These are phyloP conservation scores for Piromyces finnis DNA, from an alignment of 192 early-diverging fungal species.

Conservation along the genomic window DNA sequence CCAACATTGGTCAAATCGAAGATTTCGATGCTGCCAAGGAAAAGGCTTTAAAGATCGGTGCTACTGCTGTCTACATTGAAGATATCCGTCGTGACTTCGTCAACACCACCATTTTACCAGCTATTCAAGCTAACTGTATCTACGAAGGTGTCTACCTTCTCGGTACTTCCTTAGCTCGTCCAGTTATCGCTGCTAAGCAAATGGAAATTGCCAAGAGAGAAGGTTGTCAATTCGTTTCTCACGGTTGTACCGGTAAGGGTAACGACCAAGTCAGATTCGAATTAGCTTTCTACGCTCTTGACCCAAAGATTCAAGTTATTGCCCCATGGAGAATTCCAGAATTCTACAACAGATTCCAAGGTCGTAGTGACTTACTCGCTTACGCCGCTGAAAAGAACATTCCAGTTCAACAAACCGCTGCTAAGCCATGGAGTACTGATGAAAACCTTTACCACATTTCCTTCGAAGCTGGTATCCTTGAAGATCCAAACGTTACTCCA, in stretches of 20 bases:
- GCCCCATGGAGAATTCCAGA: slow-evolving; percentile 89
- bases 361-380: slow-evolving; percentile 74
- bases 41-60: slow-evolving; percentile 88
- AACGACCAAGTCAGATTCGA: slow-evolving; percentile 99
- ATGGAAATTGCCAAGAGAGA: slow-evolving; percentile 86
- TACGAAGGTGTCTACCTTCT: slow-evolving; percentile 94
- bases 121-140: slow-evolving; percentile 83
- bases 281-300: slow-evolving; percentile 90
- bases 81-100: slow-evolving; percentile 89
- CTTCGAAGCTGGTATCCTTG: slow-evolving; percentile 94
- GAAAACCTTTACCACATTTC: slow-evolving; percentile 99
- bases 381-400: slow-evolving; percentile 80
- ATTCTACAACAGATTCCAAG: slow-evolving; percentile 92
- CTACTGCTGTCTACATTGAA: slow-evolving; percentile 88
- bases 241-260: slow-evolving; percentile 98
- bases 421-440: slow-evolving; percentile 98
- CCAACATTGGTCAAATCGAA: slow-evolving; percentile 96
- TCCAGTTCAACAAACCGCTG: slow-evolving; percentile 85
- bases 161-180: slow-evolving; percentile 92
- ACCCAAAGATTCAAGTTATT: slow-evolving; percentile 87
- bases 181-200: slow-evolving; percentile 71
- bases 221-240: slow-evolving; percentile 90
- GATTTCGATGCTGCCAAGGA: slow-evolving; percentile 84
- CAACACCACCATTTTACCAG: slow-evolving; percentile 78
- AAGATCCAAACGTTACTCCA: slow-evolving; percentile 89